These are phyloP conservation scores for Pelargonium cotyledonis DNA, from an alignment of 441 rosid species.

Conservation along the genomic window DNA sequence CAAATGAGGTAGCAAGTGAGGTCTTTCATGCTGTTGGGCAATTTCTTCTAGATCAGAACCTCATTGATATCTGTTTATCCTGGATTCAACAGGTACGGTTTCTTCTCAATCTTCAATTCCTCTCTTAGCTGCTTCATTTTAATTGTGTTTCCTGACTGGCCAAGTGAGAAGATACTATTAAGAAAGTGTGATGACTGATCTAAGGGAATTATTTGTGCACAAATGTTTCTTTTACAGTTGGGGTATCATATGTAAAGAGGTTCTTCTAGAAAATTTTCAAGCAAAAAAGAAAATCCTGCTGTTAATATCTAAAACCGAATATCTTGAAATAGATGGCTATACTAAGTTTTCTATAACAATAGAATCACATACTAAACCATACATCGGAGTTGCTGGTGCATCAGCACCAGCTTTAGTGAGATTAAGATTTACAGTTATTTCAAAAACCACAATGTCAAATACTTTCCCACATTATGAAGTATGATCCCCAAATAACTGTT, in stretches of 20 bases:
- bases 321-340: not conserved
- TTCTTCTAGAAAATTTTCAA: too few species aligned
- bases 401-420: not conserved
- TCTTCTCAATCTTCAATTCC: slow-evolving; percentile 7
- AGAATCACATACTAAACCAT: too few species aligned
- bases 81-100: slow-evolving; percentile 89
- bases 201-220: too few species aligned
- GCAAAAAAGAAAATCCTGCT: not conserved
- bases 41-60: slow-evolving; percentile 67
- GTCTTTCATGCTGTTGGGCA: slow-evolving; percentile 67
- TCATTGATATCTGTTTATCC: slow-evolving; percentile 74
- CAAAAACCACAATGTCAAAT: not conserved
- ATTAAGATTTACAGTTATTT: not conserved
- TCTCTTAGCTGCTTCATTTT: slow-evolving; percentile 1
- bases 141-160: not conserved
- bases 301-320: not conserved
- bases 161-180: not conserved
- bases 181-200: not conserved
- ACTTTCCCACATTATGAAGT: too few species aligned
- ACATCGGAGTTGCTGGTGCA: not conserved
- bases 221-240: too few species aligned
- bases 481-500: too few species aligned
- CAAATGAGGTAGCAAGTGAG: slow-evolving; percentile 70
- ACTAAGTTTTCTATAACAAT: not conserved
- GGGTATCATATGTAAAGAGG: too few species aligned